A percentile compares a stretch with the other conserved stretches of the same genome.
Evolutionary conservation across 768 basidiomycete genomes (phyloP).

Genomic region (Cystobasidium tubakii): DNA sequence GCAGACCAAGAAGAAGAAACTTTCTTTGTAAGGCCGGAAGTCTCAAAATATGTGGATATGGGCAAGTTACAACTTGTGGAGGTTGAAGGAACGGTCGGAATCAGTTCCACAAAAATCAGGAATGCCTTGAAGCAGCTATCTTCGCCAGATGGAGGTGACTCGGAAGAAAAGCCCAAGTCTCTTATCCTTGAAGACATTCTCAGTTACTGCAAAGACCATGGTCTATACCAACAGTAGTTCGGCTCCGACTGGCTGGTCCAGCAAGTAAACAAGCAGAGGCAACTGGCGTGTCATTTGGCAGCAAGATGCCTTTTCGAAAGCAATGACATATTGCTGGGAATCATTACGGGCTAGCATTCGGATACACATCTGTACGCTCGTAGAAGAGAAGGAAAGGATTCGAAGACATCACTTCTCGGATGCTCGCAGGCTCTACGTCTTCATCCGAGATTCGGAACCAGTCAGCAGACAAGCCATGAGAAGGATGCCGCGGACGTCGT

Average conservation of each 20-base stretch:
- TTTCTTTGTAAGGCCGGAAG: conserved; percentile 10
- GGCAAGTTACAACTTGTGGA: conserved; percentile 7
- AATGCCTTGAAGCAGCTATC: neutral
- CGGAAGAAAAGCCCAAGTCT: neutral
- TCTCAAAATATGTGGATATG: neutral
- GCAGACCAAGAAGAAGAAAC: conserved; percentile 19
- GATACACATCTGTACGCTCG: neutral
- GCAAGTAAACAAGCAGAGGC: no score
- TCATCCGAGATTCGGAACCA: conserved; percentile 7
- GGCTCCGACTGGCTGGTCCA: neutral
- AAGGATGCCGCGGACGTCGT: neutral
- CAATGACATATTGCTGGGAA: no score
- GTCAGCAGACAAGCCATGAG: neutral
- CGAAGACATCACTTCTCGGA: neutral
- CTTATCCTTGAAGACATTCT: neutral
- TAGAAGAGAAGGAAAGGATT: conserved; percentile 14
- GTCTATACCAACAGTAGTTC: conserved; percentile 1
- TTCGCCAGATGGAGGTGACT: neutral
- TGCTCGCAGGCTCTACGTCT: neutral
- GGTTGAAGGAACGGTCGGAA: conserved; percentile 16
- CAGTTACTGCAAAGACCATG: neutral
- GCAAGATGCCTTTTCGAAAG: no score
- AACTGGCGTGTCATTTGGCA: no score
- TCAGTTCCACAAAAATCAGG: conserved; percentile 1
- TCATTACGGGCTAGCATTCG: neutral